A percentile compares a stretch with the other conserved stretches of the same genome.
These are phyloP conservation scores for Eimeria falciformis DNA, from an alignment of 169 alveolate species.

Conservation along the genomic window DNA sequence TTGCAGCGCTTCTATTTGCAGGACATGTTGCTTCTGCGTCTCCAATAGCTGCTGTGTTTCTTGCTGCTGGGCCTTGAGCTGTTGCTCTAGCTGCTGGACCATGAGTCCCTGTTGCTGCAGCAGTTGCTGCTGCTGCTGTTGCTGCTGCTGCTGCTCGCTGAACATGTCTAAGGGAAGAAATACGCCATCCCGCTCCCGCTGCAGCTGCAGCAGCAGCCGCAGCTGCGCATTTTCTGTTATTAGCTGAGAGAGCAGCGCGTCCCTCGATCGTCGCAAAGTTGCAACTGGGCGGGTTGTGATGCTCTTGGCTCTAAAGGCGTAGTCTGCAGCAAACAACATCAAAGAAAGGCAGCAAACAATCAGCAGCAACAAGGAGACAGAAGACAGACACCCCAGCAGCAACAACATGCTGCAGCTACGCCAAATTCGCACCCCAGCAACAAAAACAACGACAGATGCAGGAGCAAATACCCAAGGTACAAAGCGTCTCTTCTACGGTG, in stretches of 20 bases:
- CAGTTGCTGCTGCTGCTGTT: constrained; percentile 33
- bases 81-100: neutral
- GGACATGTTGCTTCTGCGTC: neutral
- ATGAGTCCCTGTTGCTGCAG: constrained; percentile 2
- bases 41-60: neutral
- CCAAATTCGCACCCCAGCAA: neutral
- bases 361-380: neutral
- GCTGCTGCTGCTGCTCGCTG: constrained; percentile 39
- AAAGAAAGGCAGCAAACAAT: neutral
- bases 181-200: constrained; percentile 69
- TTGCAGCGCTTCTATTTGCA: neutral
- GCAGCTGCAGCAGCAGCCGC: constrained; percentile 53
- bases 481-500: constrained; percentile 94
- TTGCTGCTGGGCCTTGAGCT: neutral
- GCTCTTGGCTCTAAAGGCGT: constrained; percentile 70
- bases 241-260: constrained; percentile 42
- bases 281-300: constrained; percentile 41
- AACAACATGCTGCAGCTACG: neutral
- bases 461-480: constrained; percentile 84
- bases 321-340: constrained; percentile 24
- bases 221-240: constrained; percentile 50
- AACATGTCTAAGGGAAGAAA: constrained; percentile 37
- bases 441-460: neutral
- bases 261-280: constrained; percentile 51
- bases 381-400: neutral